Base-by-base conservation (phyloP, 352 stramenopile genomes). In the Peronospora belbahrii region DNA sequence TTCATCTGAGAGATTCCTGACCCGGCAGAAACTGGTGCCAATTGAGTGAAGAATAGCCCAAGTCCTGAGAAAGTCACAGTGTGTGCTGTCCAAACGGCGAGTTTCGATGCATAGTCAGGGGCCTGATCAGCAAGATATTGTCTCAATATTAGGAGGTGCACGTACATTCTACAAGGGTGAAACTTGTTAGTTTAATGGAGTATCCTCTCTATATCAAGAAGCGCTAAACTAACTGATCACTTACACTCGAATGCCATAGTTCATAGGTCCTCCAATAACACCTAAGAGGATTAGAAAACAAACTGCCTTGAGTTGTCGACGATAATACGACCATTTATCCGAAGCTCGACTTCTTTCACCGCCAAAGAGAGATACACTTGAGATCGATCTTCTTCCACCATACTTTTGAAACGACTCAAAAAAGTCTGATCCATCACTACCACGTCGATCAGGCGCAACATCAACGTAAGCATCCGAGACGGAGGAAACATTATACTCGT, bases 1-100 rank as follows among this genome's bases (percentile, higher is more conserved):
- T 94, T 95, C 71, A 95, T 95, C 54, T 93, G 75, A 4, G 83
- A 88, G 58, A 95, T 65, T 3, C 83, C 83, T 0, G 81, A 92
- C 38, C 83, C 83, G 42, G 60, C 56, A 33, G 80, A 75, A 34
- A 80, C 80, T 20, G 80, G 77, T n/a, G 74, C 65, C 11, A 88
- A 48, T 32, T 81, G 70, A 13, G 80, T 91, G 58, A 77, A 83
- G 42, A 91, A 65, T 0, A 91, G 40, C 0, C 70, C 76, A 4
- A 88, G 50, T 30, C 71, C 44, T 20, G 76, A 84, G 47, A 91
- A 91, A 10, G 67, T 9, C 25, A 91, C 45, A n/a, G 76, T 88
- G 50, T 91, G 80, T 3, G 59, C 52, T 13, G 65, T 69, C 80
- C 80, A 91, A 28, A 79, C 51, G 18, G 64, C 34, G 34, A 75